Evolutionary conservation across 148 eudicot species (phyloP).

Genomic region (Rhododendron henanense): DNA sequence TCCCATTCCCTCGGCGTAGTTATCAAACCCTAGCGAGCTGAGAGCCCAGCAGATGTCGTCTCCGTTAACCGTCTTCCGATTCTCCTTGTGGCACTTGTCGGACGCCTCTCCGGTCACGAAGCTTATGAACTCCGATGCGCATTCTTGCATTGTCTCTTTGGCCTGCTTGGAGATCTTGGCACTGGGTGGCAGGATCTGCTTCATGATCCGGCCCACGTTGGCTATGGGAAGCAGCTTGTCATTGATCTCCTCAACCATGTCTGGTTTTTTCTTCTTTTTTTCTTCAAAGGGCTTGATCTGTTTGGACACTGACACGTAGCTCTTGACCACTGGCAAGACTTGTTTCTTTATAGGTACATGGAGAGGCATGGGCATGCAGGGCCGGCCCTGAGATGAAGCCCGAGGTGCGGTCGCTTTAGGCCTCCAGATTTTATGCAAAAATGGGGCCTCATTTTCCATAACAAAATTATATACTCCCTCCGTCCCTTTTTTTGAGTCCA

Average conservation of each 20-base stretch:
- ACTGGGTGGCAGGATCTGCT: constrained; percentile 37
- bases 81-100: constrained; percentile 65
- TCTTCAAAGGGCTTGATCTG: neutral
- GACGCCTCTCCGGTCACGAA: constrained; percentile 57
- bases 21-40: constrained; percentile 53
- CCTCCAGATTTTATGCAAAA: too few relatives aligned
- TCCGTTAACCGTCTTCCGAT: constrained; percentile 55
- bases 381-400: too few relatives aligned
- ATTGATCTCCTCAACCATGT: constrained; percentile 36
- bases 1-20: constrained; percentile 38
- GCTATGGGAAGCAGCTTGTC: constrained; percentile 53
- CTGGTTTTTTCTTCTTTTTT: neutral
- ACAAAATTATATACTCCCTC: too few relatives aligned
- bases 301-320: constrained; percentile 2
- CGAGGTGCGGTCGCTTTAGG: too few relatives aligned
- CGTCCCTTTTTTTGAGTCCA: too few relatives aligned
- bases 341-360: neutral
- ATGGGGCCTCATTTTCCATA: too few relatives aligned
- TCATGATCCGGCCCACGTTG: constrained; percentile 58
- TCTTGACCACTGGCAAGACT: neutral
- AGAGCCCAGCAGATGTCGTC: constrained; percentile 62
- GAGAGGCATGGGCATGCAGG: neutral
- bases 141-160: constrained; percentile 55
- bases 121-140: constrained; percentile 56
- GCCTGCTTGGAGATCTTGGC: constrained; percentile 63